Base-by-base conservation (phyloP, 2,329 filamentous ascomycete genomes). In the Diaporthe caulivora region DNA sequence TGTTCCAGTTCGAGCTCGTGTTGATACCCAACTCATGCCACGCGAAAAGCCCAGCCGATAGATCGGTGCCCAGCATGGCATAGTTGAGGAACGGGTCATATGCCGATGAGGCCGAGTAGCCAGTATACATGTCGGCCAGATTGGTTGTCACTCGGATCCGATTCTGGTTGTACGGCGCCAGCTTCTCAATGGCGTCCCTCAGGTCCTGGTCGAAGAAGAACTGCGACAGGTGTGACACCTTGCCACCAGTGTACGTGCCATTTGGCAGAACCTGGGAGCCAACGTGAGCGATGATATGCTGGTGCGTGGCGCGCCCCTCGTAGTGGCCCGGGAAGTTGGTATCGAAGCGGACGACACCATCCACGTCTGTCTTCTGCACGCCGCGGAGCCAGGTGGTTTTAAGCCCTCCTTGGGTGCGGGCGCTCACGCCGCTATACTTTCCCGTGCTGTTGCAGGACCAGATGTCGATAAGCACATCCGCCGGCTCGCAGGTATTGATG, bases 1-100 rank as follows among this genome's bases (percentile, higher is more conserved):
- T 53, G 31, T 67, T 31, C 67, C 67, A 70, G 67, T 70, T 70
- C 42, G 67, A 55, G 51, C 51, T 70, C 29, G 49, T 70, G 42
- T 70, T 60, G 31, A 70, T 70, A 1, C 51, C 67, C 51, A 70
- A 18, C 67, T 70, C 67, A 34, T 55, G 54, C 67, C 67, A 70
- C 24, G 54, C 51, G 18, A 70, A 70, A 11, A 70, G 51, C 21
- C 67, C 67, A 21, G 37, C 17, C 31, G 51, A 26, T 2, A 70
- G 24, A 3, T 44, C 42, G 8, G 17, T 60, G 26, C 51, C 67
- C 26, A 65, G 17, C 34, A 51, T 42, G 47, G 13, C 53, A 17
- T 88, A 89, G 77, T 90, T 86, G 21, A 88, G 81, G 78, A 89
- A 85, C 1, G 88, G 88, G 73, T 88, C 86, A 74, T 80, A 81